phyloP scores from a whole-genome alignment of 2,329 filamentous ascomycete species.

The Zymoseptoria brevis region DNA sequence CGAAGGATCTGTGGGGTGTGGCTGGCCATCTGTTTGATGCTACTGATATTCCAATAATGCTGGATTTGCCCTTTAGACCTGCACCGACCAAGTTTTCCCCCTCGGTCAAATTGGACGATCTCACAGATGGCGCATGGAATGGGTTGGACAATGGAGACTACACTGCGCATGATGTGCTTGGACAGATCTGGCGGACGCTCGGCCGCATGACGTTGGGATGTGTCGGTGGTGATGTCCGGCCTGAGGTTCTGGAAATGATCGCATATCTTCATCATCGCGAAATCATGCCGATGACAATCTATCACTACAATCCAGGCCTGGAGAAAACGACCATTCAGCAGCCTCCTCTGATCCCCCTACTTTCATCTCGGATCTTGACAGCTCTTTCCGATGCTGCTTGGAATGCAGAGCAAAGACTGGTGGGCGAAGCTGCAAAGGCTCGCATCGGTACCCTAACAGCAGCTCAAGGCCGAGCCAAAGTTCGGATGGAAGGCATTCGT shows the following conservation, averaged over 20 bases:
- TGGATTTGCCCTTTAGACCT: background rate
- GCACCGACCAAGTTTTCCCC: background rate
- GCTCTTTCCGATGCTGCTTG: constrained; percentile 45
- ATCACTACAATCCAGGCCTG: constrained; percentile 31
- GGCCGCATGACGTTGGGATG: constrained; percentile 38
- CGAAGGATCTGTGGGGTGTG: constrained; percentile 8
- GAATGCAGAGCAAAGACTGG: constrained; percentile 37
- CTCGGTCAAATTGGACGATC: constrained; percentile 11
- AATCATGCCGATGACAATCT: constrained; percentile 40
- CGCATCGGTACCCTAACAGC: constrained; percentile 32
- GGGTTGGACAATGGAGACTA: constrained; percentile 9
- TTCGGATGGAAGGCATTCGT: constrained; percentile 33
- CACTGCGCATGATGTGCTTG: constrained; percentile 32
- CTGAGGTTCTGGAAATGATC: constrained; percentile 41
- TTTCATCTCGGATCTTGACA: constrained; percentile 42
- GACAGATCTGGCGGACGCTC: constrained; percentile 40
- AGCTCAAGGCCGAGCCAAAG: constrained; percentile 31
- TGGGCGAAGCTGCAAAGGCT: constrained; percentile 22
- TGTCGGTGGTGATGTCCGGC: constrained; percentile 29
- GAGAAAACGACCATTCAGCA: constrained; percentile 36
- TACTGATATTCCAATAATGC: constrained; percentile 4
- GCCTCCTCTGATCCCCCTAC: constrained; percentile 40
- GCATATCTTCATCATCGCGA: constrained; percentile 41
- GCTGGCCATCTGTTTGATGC: constrained; percentile 10
- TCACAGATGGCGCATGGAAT: constrained; percentile 13